Evolutionary conservation across 2,329 filamentous ascomycete species (phyloP).

Genomic region (Aspergillus caelatus): DNA sequence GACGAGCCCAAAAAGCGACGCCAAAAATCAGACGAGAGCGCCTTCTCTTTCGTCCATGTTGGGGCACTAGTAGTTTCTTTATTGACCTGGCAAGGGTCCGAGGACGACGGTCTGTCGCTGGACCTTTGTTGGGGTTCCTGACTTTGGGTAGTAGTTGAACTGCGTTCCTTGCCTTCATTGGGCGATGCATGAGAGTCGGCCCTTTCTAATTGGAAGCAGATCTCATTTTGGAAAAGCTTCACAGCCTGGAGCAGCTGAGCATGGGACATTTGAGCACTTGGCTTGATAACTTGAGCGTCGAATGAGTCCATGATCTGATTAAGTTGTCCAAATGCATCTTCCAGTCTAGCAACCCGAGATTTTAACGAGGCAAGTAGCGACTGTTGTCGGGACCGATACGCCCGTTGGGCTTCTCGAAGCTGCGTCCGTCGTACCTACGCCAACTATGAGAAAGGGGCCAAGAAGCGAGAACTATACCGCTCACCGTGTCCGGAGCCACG

Average conservation of each 20-base stretch:
- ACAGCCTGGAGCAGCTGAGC: background rate
- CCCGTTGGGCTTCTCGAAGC: constrained; percentile 5
- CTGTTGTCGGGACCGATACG: constrained; percentile 3
- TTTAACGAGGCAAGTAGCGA: background rate
- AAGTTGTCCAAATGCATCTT: background rate
- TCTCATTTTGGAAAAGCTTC: background rate
- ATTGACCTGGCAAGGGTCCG: background rate
- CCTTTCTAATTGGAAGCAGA: background rate
- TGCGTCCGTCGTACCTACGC: constrained; percentile 1
- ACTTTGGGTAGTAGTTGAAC: background rate
- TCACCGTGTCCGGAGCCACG: background rate
- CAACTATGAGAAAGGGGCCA: constrained; percentile 1
- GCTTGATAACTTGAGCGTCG: background rate
- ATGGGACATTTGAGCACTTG: constrained; percentile 2
- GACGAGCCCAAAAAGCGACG: background rate
- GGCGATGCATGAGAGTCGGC: background rate
- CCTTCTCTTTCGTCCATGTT: constrained; percentile 1
- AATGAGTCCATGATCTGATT: background rate
- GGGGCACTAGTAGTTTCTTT: background rate
- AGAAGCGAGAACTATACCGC: background rate
- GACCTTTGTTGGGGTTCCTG: background rate
- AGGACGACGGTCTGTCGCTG: background rate
- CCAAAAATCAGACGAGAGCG: background rate
- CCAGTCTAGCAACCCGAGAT: background rate
- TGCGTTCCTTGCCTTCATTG: background rate